Base-by-base conservation (phyloP, 2,329 filamentous ascomycete species). In the Ascosphaera aggregata region DNA sequence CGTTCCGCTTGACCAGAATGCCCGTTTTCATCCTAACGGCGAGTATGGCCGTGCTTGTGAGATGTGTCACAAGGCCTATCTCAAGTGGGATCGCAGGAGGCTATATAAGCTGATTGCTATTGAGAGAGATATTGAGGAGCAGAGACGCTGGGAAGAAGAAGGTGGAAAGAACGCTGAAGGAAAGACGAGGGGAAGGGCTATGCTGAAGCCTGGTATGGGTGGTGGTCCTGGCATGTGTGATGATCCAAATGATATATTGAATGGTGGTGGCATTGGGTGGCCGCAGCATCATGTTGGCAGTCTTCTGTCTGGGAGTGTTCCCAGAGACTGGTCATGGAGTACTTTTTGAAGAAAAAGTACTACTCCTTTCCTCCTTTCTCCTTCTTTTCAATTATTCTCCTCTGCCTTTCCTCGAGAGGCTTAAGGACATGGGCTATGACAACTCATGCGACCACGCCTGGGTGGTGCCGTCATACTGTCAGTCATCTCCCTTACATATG, bases 1-100 rank as follows among this genome's bases (percentile, higher is more conserved):
- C 37, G 67, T 76, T 9, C 68, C 67, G 5, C 66, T 76, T 13
- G 70, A 76, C 48, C 72, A 76, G 53, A 60, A 71, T 41, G 72
- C 72, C 13, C 65, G 66, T 41, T 74, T 73, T 54, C 71, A 76
- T 46, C 68, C 71, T 0, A 57, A 70, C 15, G 72, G 70, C 4
- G 54, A 58, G 4, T 53, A 50, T 13, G 68, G 67, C 38, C 64
- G 69, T 34, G 65, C 69, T 17, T 76, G 72, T 52, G 69, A 75
- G 45, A 60, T 65, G 27, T 76, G 72, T 57, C 67, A 63, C 55
- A 60, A 58, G 44, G 68, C 69, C 36, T 75, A 67, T 54, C 59
- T 60, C 43, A 59, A 63, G 44, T 72, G 73, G 67, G 65, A 71
- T 31, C 59, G 61, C 34, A 51, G 52, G 9, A 55, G 61, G 30